Base-by-base conservation (phyloP, 805 yeast genomes). In the Hemisphaericaspora nanyangensis region DNA sequence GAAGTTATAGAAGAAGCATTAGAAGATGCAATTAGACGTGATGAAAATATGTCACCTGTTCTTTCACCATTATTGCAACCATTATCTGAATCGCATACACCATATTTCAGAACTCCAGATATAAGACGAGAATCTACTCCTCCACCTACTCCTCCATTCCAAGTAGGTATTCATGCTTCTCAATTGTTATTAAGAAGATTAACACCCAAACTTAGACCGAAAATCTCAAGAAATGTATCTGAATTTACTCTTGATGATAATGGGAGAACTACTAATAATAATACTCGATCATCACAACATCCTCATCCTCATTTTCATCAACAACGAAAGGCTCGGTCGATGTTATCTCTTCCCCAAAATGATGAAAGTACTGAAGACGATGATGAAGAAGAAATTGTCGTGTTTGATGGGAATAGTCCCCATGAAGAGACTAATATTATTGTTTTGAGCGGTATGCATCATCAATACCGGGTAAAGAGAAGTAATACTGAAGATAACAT, bases 1-100 rank as follows among this genome's bases (percentile, higher is more conserved):
- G 66, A 63, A 17, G 74, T 74, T 4, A 69, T 76, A 11, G 78
- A 72, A 20, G 69, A 61, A 6, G 70, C 77, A 1, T 51, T 76
- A 7, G 74, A 65, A 38, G 73, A 69, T 31, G 78, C 79, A 3
- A 70, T 76, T 5, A 52, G 51, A 18, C 54, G 63, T 20, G 77
- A 76, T 48, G 77, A 68, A 40, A 51, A 61, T 20, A 51, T 76
- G 32, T 64, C 74, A 4, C 77, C 79, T 1, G 45, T 73, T 1
- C 54, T 76, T 29, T 65, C 77, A 5, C 80, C 81, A 1, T 56
- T 65, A 32, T 43, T 68, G 37, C 51, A 45, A 7, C 41, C 60
- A 3, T 31, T 20, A 5, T 28, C 22, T 18, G 25, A 24, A 4
- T 28, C n/a, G 18, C 25, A 35, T 24, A 8, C 13, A 15, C 26